Evolutionary conservation across 768 basidiomycete genomes (phyloP), one percentile per base, ranked within the genome.

Genomic region (Suillus subluteus): DNA sequence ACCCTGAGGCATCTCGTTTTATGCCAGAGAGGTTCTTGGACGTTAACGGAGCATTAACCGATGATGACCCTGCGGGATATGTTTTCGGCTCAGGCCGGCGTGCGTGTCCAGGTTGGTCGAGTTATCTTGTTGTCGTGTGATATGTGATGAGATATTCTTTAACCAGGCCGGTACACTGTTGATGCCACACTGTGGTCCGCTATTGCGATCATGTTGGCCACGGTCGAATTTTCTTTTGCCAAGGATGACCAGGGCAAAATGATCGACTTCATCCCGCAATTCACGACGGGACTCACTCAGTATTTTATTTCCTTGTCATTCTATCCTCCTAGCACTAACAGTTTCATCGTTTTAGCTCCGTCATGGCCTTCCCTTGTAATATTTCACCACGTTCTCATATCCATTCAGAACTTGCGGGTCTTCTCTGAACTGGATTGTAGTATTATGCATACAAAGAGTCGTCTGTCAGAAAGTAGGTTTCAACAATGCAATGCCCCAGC

Each of bases 11-110:
- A 6, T 26, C 23, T 21, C 50, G 43, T 38, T 70, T 70, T 30
- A 70, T 70, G 12, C 69, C 69, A 4, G 69, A 70, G 15, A 65
- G 69, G 6, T 70, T 70, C 38, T 13, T 70, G 50, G 52, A 67
- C 15, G 58, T n/a, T 6, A 62, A 35, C 12, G 58, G 52, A 1
- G 35, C 65, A 2, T 66, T 61, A 15, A 32, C 26, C 16, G 43
- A 67, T n/a, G 69, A 70, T 26, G 58, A 70, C 38, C 43, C 70
- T 5, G 46, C 43, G 4, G 15, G 8, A 13, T 54, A 43, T 6
- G 21, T 15, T 46, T 70, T 70, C 30, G 69, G 69, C 35, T 63
- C 63, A n/a, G 69, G 69, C 12, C 65, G 69, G 9, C 69, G 69
- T 6, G 61, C 37, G 40, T 70, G 69, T 30, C 55, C 54, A 65